Evolutionary conservation across 495 filamentous ascomycete species (phyloP).

Genomic region (Aspergillus campestris): DNA sequence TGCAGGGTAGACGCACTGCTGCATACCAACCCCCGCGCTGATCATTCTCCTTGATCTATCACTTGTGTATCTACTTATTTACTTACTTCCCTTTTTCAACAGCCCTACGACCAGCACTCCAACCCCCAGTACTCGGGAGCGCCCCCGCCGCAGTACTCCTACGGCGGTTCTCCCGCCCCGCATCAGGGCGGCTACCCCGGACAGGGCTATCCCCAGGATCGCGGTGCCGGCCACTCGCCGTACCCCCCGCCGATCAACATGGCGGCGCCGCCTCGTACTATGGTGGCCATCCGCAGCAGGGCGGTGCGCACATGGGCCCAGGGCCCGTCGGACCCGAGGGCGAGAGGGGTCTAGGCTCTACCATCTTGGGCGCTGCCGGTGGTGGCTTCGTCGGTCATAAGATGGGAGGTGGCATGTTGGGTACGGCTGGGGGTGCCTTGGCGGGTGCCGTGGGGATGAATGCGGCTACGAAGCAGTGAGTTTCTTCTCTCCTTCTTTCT

Average conservation of each 20-base stretch:
- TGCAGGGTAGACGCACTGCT: not conserved
- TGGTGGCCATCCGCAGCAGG: conserved; percentile 11
- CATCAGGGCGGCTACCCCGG: conserved; percentile 13
- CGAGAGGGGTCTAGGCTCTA: conserved; percentile 38
- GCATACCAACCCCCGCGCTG: too few species aligned
- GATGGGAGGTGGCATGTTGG: conserved; percentile 32
- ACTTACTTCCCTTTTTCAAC: conserved; percentile 6
- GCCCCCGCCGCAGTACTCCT: conserved; percentile 13
- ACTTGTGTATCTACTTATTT: not conserved
- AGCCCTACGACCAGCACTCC: conserved; percentile 15
- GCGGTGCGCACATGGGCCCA: conserved; percentile 1
- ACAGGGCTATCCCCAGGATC: conserved; percentile 14
- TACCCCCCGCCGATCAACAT: conserved; percentile 25
- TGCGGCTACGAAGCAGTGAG: conserved; percentile 30
- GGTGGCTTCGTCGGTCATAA: conserved; percentile 38
- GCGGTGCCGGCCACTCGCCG: conserved; percentile 16
- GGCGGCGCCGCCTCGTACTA: conserved; percentile 21
- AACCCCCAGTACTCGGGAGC: conserved; percentile 9
- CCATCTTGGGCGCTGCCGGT: conserved; percentile 32
- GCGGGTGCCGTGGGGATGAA: conserved; percentile 39
- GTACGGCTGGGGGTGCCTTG: conserved; percentile 34
- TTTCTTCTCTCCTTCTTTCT: not conserved
- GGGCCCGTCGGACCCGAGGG: conserved; percentile 16
- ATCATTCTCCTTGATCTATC: not conserved
- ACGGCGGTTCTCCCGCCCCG: conserved; percentile 1